phyloP scores from a whole-genome alignment of 768 basidiomycete genomes.

The Mycena albidolilacea region DNA sequence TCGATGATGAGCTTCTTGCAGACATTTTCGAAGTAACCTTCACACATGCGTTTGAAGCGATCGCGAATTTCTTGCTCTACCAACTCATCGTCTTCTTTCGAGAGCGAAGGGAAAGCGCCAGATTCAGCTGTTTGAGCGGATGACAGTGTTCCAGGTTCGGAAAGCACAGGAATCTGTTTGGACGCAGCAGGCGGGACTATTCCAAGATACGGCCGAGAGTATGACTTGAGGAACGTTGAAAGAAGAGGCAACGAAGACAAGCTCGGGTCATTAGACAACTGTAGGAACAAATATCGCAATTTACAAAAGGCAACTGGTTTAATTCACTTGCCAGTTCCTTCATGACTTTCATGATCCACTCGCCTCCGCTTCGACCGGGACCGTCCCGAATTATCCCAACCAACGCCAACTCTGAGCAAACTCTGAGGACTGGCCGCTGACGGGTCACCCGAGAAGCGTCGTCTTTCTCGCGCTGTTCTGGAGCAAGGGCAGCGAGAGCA shows the following conservation, averaged over 20 bases:
- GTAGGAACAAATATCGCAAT: constrained; percentile 36
- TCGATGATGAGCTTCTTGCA: constrained; percentile 93
- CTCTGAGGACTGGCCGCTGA: constrained; percentile 88
- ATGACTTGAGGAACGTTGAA: constrained; percentile 94
- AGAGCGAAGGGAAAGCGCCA: constrained; percentile 57
- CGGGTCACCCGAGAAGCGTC: constrained; percentile 83
- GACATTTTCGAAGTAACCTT: constrained; percentile 93
- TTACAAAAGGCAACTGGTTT: constrained; percentile 25
- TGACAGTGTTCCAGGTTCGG: constrained; percentile 73
- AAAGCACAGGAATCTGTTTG: constrained; percentile 71
- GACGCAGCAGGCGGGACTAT: constrained; percentile 64
- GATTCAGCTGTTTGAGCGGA: constrained; percentile 48
- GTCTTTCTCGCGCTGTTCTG: constrained; percentile 94
- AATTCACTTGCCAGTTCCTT: constrained; percentile 83
- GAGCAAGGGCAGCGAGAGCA: constrained; percentile 67
- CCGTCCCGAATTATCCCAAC: constrained; percentile 87
- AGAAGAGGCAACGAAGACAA: constrained; percentile 92
- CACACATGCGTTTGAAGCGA: constrained; percentile 93
- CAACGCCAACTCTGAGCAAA: constrained; percentile 92
- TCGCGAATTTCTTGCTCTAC: constrained; percentile 90
- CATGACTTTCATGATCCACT: constrained; percentile 90
- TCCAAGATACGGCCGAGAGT: constrained; percentile 91
- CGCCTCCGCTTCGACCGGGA: constrained; percentile 79
- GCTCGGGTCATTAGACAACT: constrained; percentile 92
- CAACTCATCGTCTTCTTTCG: constrained; percentile 77